Evolutionary conservation across 2,329 filamentous ascomycete species (phyloP).

Genomic region (Orbilia quercus): DNA sequence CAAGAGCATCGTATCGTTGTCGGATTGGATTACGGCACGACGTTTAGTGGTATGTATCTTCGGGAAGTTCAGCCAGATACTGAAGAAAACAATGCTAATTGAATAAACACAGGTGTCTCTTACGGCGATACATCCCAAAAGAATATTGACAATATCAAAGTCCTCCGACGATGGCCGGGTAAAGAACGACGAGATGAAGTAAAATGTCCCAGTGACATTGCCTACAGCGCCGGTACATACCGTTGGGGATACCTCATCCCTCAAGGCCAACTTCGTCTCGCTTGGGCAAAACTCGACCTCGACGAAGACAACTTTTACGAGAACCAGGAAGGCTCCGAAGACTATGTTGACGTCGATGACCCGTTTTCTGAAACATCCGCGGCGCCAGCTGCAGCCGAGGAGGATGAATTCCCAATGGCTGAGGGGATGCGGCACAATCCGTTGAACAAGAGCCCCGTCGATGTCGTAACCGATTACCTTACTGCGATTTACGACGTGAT

Average conservation of each 20-base stretch:
- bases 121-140: conserved; percentile 53
- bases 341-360: conserved; percentile 43
- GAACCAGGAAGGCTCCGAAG: conserved; percentile 37
- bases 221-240: conserved; percentile 41
- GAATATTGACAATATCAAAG: conserved; percentile 52
- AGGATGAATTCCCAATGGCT: conserved; percentile 47
- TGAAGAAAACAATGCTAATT: not conserved
- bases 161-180: conserved; percentile 46
- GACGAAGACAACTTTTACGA: conserved; percentile 55
- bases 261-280: conserved; percentile 27
- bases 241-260: conserved; percentile 47
- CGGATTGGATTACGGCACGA: conserved; percentile 52
- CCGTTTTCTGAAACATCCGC: conserved; percentile 31
- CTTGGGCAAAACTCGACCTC: conserved; percentile 52
- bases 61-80: not conserved
- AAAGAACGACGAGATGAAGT: conserved; percentile 48
- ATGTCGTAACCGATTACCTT: conserved; percentile 67
- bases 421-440: conserved; percentile 49
- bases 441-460: conserved; percentile 58
- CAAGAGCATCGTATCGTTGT: conserved; percentile 54
- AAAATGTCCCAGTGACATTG: conserved; percentile 55
- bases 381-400: no score
- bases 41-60: conserved; percentile 43
- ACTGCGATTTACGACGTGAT: conserved; percentile 67
- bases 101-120: conserved; percentile 18